Base-by-base conservation (phyloP, 768 basidiomycete genomes). In the Lentinus tigrinus region DNA sequence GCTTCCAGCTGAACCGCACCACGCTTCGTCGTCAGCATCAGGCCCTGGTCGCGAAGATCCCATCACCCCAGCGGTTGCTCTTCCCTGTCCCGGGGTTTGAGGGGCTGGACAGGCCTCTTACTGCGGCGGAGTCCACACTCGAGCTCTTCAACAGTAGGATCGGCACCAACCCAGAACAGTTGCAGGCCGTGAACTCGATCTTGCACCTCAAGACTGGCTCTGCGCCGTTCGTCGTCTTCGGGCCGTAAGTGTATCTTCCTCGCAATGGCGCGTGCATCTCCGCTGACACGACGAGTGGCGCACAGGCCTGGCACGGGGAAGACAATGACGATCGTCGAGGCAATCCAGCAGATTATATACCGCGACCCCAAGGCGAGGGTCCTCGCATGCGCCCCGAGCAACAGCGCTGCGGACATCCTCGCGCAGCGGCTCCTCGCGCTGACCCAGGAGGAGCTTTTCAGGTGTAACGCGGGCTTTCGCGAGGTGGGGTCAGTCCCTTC, bases 341-440 rank as follows among this genome's bases (percentile, higher is more conserved):
- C 81, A 1, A 87, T 88, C 37, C 74, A 70, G 3, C 87, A 89
- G 63, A 65, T 88, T 3, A 71, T 87, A 3, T 65, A 63, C 11
- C 57, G 56, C 9, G 64, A 83, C 58, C 75, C 77, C 0, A 42
- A 73, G 5, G 74, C 77, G 1, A 76, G 73, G 36, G 78, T 89
- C 54, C 76, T 89, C 1, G 86, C 81, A 0, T 87, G 85, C 60
- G 85, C 87, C 0, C 87, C 87, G 0, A 86, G 80, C 70, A 88
- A 88, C 69, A 83, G 83, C 2, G 86, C 86, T 0, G 85, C 85
- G 2, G 86, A 88, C 60, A 68, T 83, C n/a, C 74, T 87, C 19
- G 78, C 83, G 1, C 63, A 72, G 24, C 74, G 78, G 13, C 73
- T 88, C 2, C 53, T 56, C 2, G 44, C 16, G 3, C 73, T 81